A percentile compares a stretch with the other conserved stretches of the same genome.
These are phyloP conservation scores for Crithidia sp. DNA, from an alignment of 208 protist species.

Conservation along the genomic window DNA sequence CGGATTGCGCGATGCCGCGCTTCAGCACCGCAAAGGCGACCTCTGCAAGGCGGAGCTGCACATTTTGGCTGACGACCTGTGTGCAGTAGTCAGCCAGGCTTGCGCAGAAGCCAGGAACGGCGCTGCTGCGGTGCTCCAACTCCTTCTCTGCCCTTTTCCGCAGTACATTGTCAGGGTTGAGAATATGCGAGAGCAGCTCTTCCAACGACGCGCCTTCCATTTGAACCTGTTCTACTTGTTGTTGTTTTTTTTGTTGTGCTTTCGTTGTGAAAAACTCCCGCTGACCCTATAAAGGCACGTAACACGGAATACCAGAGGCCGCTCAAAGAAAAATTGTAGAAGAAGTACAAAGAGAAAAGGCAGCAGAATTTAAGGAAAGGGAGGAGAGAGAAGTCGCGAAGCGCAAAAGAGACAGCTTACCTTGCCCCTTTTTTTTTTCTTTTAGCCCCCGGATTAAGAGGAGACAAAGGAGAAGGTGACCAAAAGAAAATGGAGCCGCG, in stretches of 20 bases:
- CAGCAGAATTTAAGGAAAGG: too few relatives aligned
- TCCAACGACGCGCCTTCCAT: slow-evolving; percentile 25
- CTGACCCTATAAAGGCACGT: too few relatives aligned
- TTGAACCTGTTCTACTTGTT: neutral
- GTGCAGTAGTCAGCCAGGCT: slow-evolving; percentile 29
- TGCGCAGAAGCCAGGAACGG: slow-evolving; percentile 32
- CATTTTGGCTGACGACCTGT: slow-evolving; percentile 2
- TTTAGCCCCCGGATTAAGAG: too few relatives aligned
- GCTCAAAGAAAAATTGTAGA: too few relatives aligned
- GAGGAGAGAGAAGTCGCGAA: too few relatives aligned
- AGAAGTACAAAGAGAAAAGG: too few relatives aligned
- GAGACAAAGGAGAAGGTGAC: too few relatives aligned
- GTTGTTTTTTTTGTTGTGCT: slow-evolving; percentile 5
- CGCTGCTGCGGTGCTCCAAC: slow-evolving; percentile 37
- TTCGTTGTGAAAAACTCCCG: too few relatives aligned
- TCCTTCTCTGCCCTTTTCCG: slow-evolving; percentile 46
- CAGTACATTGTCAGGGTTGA: slow-evolving; percentile 53
- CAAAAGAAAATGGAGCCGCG: too few relatives aligned
- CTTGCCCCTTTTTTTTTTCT: too few relatives aligned
- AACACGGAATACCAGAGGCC: too few relatives aligned
- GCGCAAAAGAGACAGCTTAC: too few relatives aligned
- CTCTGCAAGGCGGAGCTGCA: slow-evolving; percentile 21
- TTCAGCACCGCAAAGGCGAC: slow-evolving; percentile 58
- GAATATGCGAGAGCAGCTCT: slow-evolving; percentile 37
- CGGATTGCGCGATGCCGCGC: slow-evolving; percentile 26